A percentile compares a stretch with the other conserved stretches of the same genome.
These are phyloP conservation scores for Podospora pseudoanserina DNA, from an alignment of 495 filamentous ascomycete genomes.

Conservation along the genomic window DNA sequence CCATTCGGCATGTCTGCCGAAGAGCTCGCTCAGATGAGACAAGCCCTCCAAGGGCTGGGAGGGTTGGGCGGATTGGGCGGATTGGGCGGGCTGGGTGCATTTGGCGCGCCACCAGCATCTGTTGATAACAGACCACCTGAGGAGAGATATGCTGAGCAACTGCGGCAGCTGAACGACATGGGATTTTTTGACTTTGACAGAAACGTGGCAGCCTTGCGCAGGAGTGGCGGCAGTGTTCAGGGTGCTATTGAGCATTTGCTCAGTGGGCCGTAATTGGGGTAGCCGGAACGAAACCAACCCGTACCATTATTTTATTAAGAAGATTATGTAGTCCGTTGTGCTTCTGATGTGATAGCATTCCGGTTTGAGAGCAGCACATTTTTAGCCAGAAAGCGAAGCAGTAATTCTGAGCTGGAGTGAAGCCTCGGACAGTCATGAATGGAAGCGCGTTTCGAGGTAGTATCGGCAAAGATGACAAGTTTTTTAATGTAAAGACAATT, in stretches of 20 bases:
- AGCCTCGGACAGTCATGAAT: neutral
- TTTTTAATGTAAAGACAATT: neutral
- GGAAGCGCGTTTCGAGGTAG: neutral
- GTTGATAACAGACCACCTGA: slow-evolving; percentile 84
- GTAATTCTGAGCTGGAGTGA: neutral
- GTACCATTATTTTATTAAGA: neutral
- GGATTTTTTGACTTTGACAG: slow-evolving; percentile 95
- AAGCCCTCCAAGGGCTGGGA: slow-evolving; percentile 30
- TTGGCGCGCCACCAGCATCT: slow-evolving; percentile 48
- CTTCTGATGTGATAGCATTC: neutral
- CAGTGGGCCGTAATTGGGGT: slow-evolving; percentile 19
- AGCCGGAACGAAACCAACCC: neutral
- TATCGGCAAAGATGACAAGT: neutral
- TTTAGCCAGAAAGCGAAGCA: neutral
- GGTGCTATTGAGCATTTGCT: slow-evolving; percentile 84
- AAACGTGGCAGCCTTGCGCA: slow-evolving; percentile 84
- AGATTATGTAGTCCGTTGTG: neutral
- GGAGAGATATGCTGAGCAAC: slow-evolving; percentile 85
- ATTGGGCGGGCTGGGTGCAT: slow-evolving; percentile 8
- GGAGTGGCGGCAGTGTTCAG: slow-evolving; percentile 90
- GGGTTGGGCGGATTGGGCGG: slow-evolving; percentile 27
- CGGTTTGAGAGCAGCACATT: neutral
- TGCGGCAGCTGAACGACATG: slow-evolving; percentile 97
- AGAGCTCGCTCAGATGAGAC: slow-evolving; percentile 43
- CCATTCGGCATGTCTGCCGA: slow-evolving; percentile 25